These are phyloP conservation scores for Gossypium trilobum DNA, from an alignment of 441 rosid genomes.

Conservation along the genomic window DNA sequence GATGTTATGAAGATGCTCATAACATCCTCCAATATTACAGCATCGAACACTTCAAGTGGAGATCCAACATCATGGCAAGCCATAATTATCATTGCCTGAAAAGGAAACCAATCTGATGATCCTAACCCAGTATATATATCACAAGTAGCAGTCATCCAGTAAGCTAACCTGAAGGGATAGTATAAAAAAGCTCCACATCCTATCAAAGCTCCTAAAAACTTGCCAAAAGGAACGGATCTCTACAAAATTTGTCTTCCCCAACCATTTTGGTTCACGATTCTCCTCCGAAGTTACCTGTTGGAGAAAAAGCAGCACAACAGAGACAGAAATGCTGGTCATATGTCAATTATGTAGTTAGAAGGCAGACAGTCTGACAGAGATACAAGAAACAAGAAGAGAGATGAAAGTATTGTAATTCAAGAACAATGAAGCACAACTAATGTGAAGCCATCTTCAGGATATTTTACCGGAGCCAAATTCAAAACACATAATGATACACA, in stretches of 20 bases:
- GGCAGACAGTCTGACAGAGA: not conserved
- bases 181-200: constrained; percentile 95
- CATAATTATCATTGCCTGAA: constrained; percentile 89
- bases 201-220: constrained; percentile 88
- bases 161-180: constrained; percentile 75
- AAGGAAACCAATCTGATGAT: constrained; percentile 18
- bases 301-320: constrained; percentile 14
- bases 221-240: constrained; percentile 97
- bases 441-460: not conserved
- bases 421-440: not conserved
- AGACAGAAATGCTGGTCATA: not conserved
- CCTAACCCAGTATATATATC: not conserved
- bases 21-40: constrained; percentile 69
- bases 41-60: constrained; percentile 71
- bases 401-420: not conserved
- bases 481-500: not conserved
- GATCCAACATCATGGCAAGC: constrained; percentile 92
- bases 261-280: constrained; percentile 45
- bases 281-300: constrained; percentile 40
- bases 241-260: constrained; percentile 88
- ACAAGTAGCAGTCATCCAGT: not conserved
- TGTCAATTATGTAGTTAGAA: not conserved
- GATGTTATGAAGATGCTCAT: constrained; percentile 92
- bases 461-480: not conserved
- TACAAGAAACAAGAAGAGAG: not conserved